phyloP scores from a whole-genome alignment of 768 basidiomycete species.

The Steccherinum ochraceum region DNA sequence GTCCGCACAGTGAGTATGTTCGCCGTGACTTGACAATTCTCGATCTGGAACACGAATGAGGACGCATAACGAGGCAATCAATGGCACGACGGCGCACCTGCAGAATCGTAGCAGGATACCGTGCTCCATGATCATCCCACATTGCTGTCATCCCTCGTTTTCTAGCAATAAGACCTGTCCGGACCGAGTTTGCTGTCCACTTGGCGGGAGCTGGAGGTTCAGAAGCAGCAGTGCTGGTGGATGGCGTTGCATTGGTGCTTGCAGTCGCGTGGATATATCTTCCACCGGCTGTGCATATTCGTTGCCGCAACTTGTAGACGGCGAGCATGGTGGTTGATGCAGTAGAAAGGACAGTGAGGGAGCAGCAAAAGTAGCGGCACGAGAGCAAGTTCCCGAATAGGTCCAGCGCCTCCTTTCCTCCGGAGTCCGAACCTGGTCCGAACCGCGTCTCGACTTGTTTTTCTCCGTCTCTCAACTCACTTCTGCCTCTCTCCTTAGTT shows the following conservation, averaged over 20 bases:
- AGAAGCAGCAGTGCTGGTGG: constrained; percentile 20
- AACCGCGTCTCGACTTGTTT: too few species aligned
- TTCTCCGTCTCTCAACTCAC: too few species aligned
- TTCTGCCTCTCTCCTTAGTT: too few species aligned
- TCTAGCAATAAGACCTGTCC: constrained; percentile 89
- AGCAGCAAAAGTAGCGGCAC: too few species aligned
- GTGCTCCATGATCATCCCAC: constrained; percentile 86
- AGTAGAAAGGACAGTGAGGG: too few species aligned
- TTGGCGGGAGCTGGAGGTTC: constrained; percentile 33
- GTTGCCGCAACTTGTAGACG: neutral
- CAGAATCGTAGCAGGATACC: constrained; percentile 88
- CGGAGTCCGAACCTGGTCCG: too few species aligned
- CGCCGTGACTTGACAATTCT: constrained; percentile 85
- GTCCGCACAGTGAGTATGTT: constrained; percentile 61
- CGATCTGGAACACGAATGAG: constrained; percentile 44
- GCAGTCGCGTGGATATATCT: constrained; percentile 42
- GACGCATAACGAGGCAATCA: too few species aligned
- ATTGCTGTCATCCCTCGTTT: constrained; percentile 95
- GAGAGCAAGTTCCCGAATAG: too few species aligned
- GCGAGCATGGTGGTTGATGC: too few species aligned
- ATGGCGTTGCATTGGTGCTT: constrained; percentile 24
- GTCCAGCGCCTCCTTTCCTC: too few species aligned
- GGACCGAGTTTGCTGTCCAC: constrained; percentile 82
- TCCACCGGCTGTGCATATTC: constrained; percentile 3
- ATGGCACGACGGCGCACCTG: constrained; percentile 50